Evolutionary conservation across 768 basidiomycete species (phyloP), one percentile per base, ranked within the genome.

Genomic region (Leucocoprinus birnbaumii): DNA sequence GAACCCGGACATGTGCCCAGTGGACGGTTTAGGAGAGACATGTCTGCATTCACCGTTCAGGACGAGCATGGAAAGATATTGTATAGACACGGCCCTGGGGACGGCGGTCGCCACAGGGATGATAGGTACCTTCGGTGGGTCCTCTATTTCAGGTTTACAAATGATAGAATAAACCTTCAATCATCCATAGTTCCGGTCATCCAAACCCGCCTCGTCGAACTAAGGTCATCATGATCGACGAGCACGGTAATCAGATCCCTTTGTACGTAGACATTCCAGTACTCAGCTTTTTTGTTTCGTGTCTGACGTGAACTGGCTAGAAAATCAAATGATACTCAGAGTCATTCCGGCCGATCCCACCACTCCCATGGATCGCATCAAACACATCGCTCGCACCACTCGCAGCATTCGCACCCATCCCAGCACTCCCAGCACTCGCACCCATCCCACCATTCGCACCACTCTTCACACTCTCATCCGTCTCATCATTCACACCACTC

Each of bases 51-150:
- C 46, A 67, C 82, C n/a, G 76, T 87, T 25, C 77, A 85, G 58
- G 85, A 86, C 60, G 78, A 80, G 54, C 65, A 77, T 54, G 85
- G 85, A 13, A 75, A 71, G 42, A 82, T 84, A 53, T 61, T 86
- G 31, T 85, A 82, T 62, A 74, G 54, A 22, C 54, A 55, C 14
- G 54, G 47, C 22, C 14, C 16, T n/a, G 25, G 27, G 5, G 51
- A 53, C 8, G 31, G 48, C 1, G 41, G 21, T 44, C 54, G 47
- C 19, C 40, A 48, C 18, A 34, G 38, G 27, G 46, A 42, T 35
- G 48, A 42, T 10, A 53, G 52, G 26, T 35, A 38, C 25, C 40
- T 18, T 55, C 54, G 54, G 54, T 55, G 21, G 14, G 54, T 55
- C 35, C 27, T 14, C 9, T 6, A 45, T 46, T 7, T 48, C 18